Base-by-base conservation (phyloP, 1,284 basidiomycete species). In the Cryptococcus sp. region DNA sequence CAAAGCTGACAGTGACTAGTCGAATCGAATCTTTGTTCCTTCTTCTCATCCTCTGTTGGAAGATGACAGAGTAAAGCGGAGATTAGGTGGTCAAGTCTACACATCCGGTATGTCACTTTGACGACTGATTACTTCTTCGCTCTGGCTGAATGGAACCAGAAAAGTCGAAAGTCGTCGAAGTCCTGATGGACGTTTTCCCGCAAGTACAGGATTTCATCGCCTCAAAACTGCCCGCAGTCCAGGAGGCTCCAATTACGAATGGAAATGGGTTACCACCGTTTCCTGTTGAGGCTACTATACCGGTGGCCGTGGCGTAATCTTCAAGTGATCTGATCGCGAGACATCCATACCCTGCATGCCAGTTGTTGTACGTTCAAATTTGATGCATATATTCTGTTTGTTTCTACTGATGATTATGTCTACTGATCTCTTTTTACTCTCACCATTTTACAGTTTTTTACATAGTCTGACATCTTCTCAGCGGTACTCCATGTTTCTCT, bases 71-170 rank as follows among this genome's bases (percentile, higher is more conserved):
- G 56, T 71, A 13, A 64, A 70, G 49, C 63, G 65, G 51, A 62
- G 74, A 14, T 58, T 75, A n/a, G 72, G 73, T 10, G 73, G 73
- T 5, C 71, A 74, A 54, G 65, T 77, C 32, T 50, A 62, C 43
- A 70, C 69, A 0, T 63, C 70, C 4, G 58, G 72, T 46, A 49
- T 5, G 23, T 23, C 23, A 23, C 23, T 23, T 23, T 23, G 23
- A 23, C 23, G 23, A 23, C 23, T 23, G 23, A 23, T 23, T 23
- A 23, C 23, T 23, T 10, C 38, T 41, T 10, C 38, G n/a, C 38
- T 10, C 38, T 41, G 38, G n/a, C 38, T n/a, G 38, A 10, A 10
- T 41, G 10, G n/a, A 41, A 23, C 23, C 51, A 66, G 61, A 62
- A 35, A 63, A 68, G 53, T 65, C 72, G 3, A 72, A 73, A 57